Evolutionary conservation across 768 basidiomycete species (phyloP), one percentile per base, ranked within the genome.

Genomic region (Boletus pseudopeckii): DNA sequence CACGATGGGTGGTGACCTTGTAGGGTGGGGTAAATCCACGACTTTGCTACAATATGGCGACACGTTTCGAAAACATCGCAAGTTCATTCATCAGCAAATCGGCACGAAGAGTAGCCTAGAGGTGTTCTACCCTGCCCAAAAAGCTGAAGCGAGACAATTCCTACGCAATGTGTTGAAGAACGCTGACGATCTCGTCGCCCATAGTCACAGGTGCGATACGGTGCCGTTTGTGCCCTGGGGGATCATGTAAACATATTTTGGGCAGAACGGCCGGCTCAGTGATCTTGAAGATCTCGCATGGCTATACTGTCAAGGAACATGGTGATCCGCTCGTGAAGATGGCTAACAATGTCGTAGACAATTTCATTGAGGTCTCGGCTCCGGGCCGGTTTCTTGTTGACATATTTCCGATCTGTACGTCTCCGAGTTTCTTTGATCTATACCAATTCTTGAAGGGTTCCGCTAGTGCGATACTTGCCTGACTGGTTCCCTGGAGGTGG

Each of bases 201-300:
- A 64, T 40, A 18, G 42, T 26, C 44, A 36, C 17, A 53, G 40
- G 57, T 59, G 26, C 9, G 10, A 10, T 30, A 30, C 7, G 39
- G 30, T 26, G 8, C 13, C 1, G 5, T 39, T 40, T 7, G 11
- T 11, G 5, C 14, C 41, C 11, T n/a, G 11, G 2, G 13, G 15
- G 30, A 45, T 20, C 6, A 18, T 41, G 20, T 10, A 42, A 13
- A 53, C 30, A 30, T 10, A 30, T 30, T 45, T 28, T 26, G 39
- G 22, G 46, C 44, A 78, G 78, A 38, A 57, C 67, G 49, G 64
- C 71, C 0, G 71, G 71, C 0, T 64, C 73, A 4, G 57, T 67
- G 14, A 73, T 76, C 54, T 56, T 70, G 53, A 64, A 59, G 18
- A 61, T 71, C 15, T 71, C 72, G 1, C 69, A 76, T 46, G 77